Evolutionary conservation across 78 protist genomes (phyloP), one percentile per base, ranked within the genome.

Genomic region (Creolimax fragrantissima): DNA sequence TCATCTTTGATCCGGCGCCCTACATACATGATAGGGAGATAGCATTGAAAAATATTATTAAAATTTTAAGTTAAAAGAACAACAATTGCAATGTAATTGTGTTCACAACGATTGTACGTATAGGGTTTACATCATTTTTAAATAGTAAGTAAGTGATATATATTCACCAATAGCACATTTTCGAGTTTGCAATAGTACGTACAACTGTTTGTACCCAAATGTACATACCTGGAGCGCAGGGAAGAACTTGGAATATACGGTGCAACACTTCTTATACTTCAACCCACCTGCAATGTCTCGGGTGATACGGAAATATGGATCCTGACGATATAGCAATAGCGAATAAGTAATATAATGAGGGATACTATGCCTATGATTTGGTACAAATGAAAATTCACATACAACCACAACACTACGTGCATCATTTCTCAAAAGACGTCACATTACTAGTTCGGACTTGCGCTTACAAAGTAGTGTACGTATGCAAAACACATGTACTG

Each of bases 271-370:
- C 41, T 45, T 81, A 42, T 45, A 93, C n/a, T 96, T 96, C 24
- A 98, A 41, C 5, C 96, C 41, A 35, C 97, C 97, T 17, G 99
- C 99, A 39, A 98, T 95, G 91, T 99, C 99, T 3, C 99, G 90
- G 5, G 99, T 96, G 96, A 98, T 91, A 66, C 99, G 94, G 97
- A 99, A 99, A 94, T 99, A 99, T 41, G 99, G 99, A 92, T 98
- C 99, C 93, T 96, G 24, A 74, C 32, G 2, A 4, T 36, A 41
- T 58, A 58, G 24, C 74, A 17, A 58, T 58, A 24, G 74, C 74
- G 24, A 58, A n/a, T n/a, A n/a, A n/a, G n/a, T n/a, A n/a, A n/a
- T n/a, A n/a, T n/a, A n/a, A n/a, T n/a, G n/a, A n/a, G n/a, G n/a
- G n/a, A n/a, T n/a, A n/a, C n/a, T n/a, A n/a, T 24, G 42, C n/a